Evolutionary conservation across 345 rosid genomes (phyloP).

Genomic region (Mercurialis annua): DNA sequence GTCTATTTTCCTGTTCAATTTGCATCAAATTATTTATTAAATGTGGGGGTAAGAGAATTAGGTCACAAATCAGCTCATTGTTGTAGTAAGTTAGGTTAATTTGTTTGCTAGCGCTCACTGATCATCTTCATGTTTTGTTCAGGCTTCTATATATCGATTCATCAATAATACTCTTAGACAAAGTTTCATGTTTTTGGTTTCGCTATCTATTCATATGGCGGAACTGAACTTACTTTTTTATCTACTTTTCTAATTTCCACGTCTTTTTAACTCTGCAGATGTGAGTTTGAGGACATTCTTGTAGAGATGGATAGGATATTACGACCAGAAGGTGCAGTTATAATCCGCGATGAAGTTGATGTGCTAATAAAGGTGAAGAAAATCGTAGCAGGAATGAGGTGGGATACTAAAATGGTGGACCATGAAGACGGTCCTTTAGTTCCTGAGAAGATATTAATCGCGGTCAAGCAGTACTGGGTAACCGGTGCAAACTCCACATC

Average conservation of each 20-base stretch:
- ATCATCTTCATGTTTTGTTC: too few species aligned
- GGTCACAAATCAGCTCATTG: too few species aligned
- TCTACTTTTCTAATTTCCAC: neutral
- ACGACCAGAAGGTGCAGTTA: conserved; percentile 96
- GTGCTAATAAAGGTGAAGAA: conserved; percentile 74
- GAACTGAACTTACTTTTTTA: neutral
- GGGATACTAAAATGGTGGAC: conserved; percentile 94
- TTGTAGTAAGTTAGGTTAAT: too few species aligned
- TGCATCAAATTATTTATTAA: neutral
- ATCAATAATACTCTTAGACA: neutral
- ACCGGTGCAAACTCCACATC: conserved; percentile 67
- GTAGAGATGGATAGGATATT: conserved; percentile 96
- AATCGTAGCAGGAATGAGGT: conserved; percentile 78
- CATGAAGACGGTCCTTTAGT: conserved; percentile 98
- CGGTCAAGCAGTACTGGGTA: conserved; percentile 98
- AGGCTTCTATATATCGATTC: neutral
- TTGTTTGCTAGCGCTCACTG: too few species aligned
- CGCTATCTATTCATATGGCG: neutral
- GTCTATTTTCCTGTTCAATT: conserved; percentile 19
- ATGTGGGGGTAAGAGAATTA: too few species aligned
- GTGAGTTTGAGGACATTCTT: conserved; percentile 79
- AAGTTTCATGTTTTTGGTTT: neutral
- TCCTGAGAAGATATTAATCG: conserved; percentile 80
- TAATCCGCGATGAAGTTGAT: conserved; percentile 86
- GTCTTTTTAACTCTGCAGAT: conserved; percentile 40